These are phyloP conservation scores for Stagonosporopsis rhizophila DNA, from an alignment of 2,329 filamentous ascomycete genomes.

Conservation along the genomic window DNA sequence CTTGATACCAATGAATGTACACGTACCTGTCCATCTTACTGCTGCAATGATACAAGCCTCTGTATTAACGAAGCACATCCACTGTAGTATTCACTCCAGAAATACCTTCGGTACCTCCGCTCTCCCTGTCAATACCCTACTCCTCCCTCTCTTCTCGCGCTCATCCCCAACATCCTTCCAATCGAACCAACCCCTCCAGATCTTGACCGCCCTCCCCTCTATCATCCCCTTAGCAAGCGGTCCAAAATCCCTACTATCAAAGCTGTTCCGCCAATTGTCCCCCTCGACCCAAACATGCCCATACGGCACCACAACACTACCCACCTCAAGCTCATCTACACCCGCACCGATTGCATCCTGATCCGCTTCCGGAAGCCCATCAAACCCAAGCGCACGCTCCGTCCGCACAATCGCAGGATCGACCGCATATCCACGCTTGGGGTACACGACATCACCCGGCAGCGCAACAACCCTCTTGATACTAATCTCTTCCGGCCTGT, in stretches of 20 bases:
- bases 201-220: slow-evolving; percentile 74
- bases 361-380: slow-evolving; percentile 38
- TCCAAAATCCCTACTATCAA: slow-evolving; percentile 91
- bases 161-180: slow-evolving; percentile 59
- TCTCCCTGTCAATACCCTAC: slow-evolving; percentile 49
- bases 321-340: slow-evolving; percentile 24
- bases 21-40: slow-evolving; percentile 17
- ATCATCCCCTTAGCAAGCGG: slow-evolving; percentile 79
- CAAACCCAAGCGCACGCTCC: slow-evolving; percentile 32
- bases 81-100: slow-evolving; percentile 25
- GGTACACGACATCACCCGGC: slow-evolving; percentile 75
- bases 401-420: slow-evolving; percentile 28
- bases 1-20: background rate
- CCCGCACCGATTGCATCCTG: slow-evolving; percentile 22
- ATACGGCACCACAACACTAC: slow-evolving; percentile 69
- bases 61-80: background rate
- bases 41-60: background rate
- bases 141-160: slow-evolving; percentile 50
- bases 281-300: slow-evolving; percentile 97
- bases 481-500: slow-evolving; percentile 70
- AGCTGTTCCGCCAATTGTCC: slow-evolving; percentile 74
- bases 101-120: slow-evolving; percentile 31
- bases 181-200: slow-evolving; percentile 65
- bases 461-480: slow-evolving; percentile 86
- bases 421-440: slow-evolving; percentile 54